Conservation (phyloP, 176 grass and related monocot genomes). For the Alopecurus myosuroides region DNA sequence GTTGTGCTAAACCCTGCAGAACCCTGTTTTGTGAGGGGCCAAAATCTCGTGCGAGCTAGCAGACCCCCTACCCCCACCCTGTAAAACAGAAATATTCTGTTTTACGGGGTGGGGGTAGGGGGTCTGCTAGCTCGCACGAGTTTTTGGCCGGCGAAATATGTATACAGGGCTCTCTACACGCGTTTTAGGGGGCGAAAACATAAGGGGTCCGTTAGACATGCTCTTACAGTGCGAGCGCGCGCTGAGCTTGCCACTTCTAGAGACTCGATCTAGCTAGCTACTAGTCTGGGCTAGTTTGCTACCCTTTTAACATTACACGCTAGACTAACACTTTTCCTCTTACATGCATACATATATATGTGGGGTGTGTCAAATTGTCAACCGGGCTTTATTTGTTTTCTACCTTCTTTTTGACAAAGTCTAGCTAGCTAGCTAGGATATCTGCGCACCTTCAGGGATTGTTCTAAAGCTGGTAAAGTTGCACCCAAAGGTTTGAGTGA, state of each 20-base stretch:
- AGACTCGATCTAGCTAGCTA: not conserved
- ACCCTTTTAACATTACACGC: conserved; percentile 8
- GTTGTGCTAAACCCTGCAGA: too few relatives aligned
- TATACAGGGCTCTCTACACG: too few relatives aligned
- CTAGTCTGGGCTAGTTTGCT: not conserved
- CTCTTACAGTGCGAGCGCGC: not conserved
- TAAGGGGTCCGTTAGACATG: too few relatives aligned
- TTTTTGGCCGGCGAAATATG: too few relatives aligned
- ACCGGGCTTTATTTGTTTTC: conserved; percentile 8
- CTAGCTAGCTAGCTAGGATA: not conserved
- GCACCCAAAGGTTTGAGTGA: conserved; percentile 7
- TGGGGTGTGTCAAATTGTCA: not conserved
- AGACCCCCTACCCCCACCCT: too few relatives aligned
- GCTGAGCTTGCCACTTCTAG: not conserved
- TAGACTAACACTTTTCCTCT: not conserved
- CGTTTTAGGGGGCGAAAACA: too few relatives aligned
- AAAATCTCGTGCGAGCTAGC: too few relatives aligned
- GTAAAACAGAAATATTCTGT: too few relatives aligned
- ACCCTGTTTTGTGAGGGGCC: too few relatives aligned
- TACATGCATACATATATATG: not conserved
- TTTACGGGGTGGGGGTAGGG: too few relatives aligned
- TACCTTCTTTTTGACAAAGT: conserved; percentile 30
- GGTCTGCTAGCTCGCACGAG: too few relatives aligned
- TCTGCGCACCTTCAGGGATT: not conserved
- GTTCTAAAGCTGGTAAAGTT: conserved; percentile 49